Evolutionary conservation across 495 filamentous ascomycete species (phyloP).

Genomic region (Entonaema liquescens): DNA sequence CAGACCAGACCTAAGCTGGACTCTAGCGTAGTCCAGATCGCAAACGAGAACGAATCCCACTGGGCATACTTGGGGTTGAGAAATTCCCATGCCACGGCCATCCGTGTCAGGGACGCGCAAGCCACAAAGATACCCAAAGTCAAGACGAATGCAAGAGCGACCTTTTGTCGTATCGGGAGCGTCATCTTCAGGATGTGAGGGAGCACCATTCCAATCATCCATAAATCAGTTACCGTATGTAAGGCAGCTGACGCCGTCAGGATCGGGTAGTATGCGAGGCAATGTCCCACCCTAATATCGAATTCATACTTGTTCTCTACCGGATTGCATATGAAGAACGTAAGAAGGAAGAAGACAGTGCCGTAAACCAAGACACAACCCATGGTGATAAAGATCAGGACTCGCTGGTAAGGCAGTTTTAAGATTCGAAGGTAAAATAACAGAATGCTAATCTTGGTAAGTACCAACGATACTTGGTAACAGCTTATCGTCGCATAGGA

Average conservation of each 20-base stretch:
- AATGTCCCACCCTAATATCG: slow-evolving; percentile 43
- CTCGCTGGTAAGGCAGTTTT: slow-evolving; percentile 41
- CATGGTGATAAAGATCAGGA: slow-evolving; percentile 47
- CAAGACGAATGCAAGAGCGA: slow-evolving; percentile 47
- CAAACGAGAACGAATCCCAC: slow-evolving; percentile 39
- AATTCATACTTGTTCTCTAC: slow-evolving; percentile 34
- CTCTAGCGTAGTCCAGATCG: slow-evolving; percentile 42
- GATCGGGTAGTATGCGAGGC: slow-evolving; percentile 47
- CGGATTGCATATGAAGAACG: slow-evolving; percentile 53
- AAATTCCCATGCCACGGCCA: slow-evolving; percentile 40
- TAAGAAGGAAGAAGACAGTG: slow-evolving; percentile 49
- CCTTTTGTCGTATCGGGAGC: slow-evolving; percentile 46
- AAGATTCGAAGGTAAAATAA: slow-evolving; percentile 54
- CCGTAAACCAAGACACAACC: slow-evolving; percentile 45
- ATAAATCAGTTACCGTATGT: slow-evolving; percentile 49
- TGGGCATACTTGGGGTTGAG: slow-evolving; percentile 41
- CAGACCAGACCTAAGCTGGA: slow-evolving; percentile 39
- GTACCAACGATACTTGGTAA: slow-evolving; percentile 50
- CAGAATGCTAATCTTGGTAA: slow-evolving; percentile 53
- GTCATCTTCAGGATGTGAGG: slow-evolving; percentile 49
- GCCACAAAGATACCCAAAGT: slow-evolving; percentile 50
- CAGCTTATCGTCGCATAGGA: slow-evolving; percentile 35
- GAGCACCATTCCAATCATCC: slow-evolving; percentile 49
- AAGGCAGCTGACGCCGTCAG: slow-evolving; percentile 47
- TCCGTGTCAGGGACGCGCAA: slow-evolving; percentile 48